Percentiles rank a stretch among this genome's conserved stretches.
phyloP scores from a whole-genome alignment of 2,329 filamentous ascomycete genomes.

The Verticillium albo-atrum region DNA sequence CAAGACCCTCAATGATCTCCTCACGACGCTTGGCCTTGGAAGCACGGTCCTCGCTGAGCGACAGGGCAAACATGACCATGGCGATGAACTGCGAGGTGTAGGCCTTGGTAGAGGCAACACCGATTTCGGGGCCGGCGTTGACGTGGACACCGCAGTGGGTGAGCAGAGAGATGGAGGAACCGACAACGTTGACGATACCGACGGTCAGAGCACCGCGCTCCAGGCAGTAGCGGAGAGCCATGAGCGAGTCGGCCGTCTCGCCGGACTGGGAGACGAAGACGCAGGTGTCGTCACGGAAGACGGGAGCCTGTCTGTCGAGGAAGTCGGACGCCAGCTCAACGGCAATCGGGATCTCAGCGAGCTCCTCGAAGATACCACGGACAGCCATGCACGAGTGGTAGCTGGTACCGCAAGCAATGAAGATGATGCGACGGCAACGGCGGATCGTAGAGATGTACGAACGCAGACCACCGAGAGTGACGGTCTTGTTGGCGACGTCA shows the following conservation, averaged over 20 bases:
- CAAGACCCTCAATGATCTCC: slow-evolving; percentile 93
- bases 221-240: slow-evolving; percentile 96
- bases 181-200: slow-evolving; percentile 97
- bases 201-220: slow-evolving; percentile 96
- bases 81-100: slow-evolving; percentile 99
- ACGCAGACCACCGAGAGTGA: slow-evolving; percentile 91
- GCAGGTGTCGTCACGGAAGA: slow-evolving; percentile 99
- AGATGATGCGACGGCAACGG: slow-evolving; percentile 94
- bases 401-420: slow-evolving; percentile 97
- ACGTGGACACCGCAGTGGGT: slow-evolving; percentile 99
- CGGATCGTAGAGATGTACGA: slow-evolving; percentile 97
- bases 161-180: slow-evolving; percentile 95
- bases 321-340: slow-evolving; percentile 98
- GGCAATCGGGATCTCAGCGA: slow-evolving; percentile 95
- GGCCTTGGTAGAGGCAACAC: slow-evolving; percentile 97
- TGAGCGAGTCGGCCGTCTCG: slow-evolving; percentile 94
- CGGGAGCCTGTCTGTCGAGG: slow-evolving; percentile 90
- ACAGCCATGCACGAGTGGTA: slow-evolving; percentile 99
- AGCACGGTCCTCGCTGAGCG: slow-evolving; percentile 90
- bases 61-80: slow-evolving; percentile 99
- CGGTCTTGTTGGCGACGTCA: slow-evolving; percentile 87
- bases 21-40: slow-evolving; percentile 89
- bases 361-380: slow-evolving; percentile 93
- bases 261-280: slow-evolving; percentile 99
- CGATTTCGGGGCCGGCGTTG: slow-evolving; percentile 97